Conservation (phyloP, 2,329 filamentous ascomycete species). For the Hypoxylon sp. region DNA sequence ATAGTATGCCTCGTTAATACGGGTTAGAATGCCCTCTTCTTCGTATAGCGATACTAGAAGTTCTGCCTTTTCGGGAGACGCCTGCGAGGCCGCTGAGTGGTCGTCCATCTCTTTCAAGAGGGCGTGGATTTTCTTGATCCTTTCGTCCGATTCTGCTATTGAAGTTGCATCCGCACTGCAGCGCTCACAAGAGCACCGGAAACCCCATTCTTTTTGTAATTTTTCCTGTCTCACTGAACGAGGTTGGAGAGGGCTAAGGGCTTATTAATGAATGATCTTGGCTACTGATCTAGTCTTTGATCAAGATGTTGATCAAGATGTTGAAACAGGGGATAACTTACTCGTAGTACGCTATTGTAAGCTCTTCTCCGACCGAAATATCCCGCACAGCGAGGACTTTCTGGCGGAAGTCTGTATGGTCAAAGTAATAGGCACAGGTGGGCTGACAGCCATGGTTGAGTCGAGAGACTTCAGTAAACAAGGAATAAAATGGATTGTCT, state of each 20-base stretch:
- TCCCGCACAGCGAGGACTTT: slow-evolving; percentile 57
- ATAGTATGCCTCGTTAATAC: slow-evolving; percentile 57
- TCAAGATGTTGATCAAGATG: no score
- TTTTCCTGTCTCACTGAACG: slow-evolving; percentile 50
- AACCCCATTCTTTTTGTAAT: slow-evolving; percentile 57
- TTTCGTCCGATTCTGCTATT: slow-evolving; percentile 54
- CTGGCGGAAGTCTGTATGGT: slow-evolving; percentile 56
- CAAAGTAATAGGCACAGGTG: slow-evolving; percentile 58
- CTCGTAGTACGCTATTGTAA: slow-evolving; percentile 60
- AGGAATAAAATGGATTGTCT: slow-evolving; percentile 51
- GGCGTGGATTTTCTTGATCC: slow-evolving; percentile 53
- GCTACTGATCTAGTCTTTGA: neutral
- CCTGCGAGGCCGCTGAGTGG: slow-evolving; percentile 51
- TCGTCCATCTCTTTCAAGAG: slow-evolving; percentile 56
- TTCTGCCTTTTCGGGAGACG: slow-evolving; percentile 56
- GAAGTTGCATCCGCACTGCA: slow-evolving; percentile 53
- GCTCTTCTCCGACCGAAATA: slow-evolving; percentile 58
- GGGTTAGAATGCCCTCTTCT: slow-evolving; percentile 54
- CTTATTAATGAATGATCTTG: slow-evolving; percentile 34
- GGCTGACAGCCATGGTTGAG: slow-evolving; percentile 62
- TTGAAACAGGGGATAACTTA: slow-evolving; percentile 31
- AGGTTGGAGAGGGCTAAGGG: slow-evolving; percentile 54
- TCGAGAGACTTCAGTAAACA: slow-evolving; percentile 56
- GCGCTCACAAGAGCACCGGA: slow-evolving; percentile 57
- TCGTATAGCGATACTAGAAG: slow-evolving; percentile 57